A percentile compares a stretch with the other conserved stretches of the same genome.
Evolutionary conservation across 2,329 filamentous ascomycete genomes (phyloP).

Genomic region (Colletotrichum paranaense): DNA sequence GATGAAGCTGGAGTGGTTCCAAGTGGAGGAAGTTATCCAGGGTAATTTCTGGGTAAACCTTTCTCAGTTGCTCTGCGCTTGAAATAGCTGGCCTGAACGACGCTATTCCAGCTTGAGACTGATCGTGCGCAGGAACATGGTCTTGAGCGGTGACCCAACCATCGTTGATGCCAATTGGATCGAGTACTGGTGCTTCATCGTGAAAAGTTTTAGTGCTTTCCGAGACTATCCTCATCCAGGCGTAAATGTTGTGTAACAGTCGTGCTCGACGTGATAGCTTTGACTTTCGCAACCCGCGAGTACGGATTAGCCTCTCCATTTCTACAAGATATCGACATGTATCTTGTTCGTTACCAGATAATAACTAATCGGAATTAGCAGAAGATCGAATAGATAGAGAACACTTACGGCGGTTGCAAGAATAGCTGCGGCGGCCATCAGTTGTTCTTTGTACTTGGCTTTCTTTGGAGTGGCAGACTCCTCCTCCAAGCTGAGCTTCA

Average conservation of each 20-base stretch:
- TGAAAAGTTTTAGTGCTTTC: constrained; percentile 12
- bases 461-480: neutral
- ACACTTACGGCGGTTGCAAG: constrained; percentile 5
- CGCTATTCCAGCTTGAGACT: neutral
- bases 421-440: neutral
- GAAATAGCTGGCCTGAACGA: neutral
- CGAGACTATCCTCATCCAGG: constrained; percentile 5
- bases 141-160: no score
- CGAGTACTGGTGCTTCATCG: neutral
- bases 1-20: neutral
- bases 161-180: no score
- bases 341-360: constrained; percentile 8
- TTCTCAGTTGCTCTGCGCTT: neutral
- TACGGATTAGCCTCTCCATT: constrained; percentile 2
- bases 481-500: neutral
- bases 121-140: no score
- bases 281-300: neutral
- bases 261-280: neutral
- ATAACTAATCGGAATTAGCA: neutral
- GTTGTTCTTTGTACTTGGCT: constrained; percentile 17
- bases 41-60: neutral
- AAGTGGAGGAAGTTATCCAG: constrained; percentile 9
- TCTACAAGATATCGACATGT: neutral
- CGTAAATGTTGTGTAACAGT: constrained; percentile 5
- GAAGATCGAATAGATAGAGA: neutral